Base-by-base conservation (phyloP, 768 basidiomycete species). In the Leucosporidium yakuticum region DNA sequence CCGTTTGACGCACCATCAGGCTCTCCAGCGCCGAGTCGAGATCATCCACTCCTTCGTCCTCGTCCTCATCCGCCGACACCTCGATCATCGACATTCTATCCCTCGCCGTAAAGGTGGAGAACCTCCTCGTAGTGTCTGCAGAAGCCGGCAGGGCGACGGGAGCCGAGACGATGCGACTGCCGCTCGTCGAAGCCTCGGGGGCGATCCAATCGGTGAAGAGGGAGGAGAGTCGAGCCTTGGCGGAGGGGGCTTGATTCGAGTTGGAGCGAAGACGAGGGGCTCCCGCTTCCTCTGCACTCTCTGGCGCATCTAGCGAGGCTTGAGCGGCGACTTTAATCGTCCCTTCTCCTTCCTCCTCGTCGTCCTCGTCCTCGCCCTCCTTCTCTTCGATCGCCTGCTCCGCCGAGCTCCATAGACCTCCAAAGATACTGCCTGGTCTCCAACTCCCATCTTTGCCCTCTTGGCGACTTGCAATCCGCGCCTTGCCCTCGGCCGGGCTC, bases 361-460 rank as follows among this genome's bases (percentile, higher is more conserved):
- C 78, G 8, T 86, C 81, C 36, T 65, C 63, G 1, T 55, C 65
- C 9, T 90, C 62, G 89, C 86, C 65, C 82, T 86, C 78, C 83
- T 86, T 71, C 84, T 81, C 66, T 53, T 58, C 56, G n/a, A 6
- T 4, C 84, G 31, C 83, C 44, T 82, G 82, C 29, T 50, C 15
- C 19, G 69, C 68, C 4, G 63, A 27, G 25, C 65, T 3, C 82
- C 74, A 49, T 78, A 80, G 0, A 84, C 84, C 11, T 85, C 83
- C 69, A 83, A 87, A 25, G 85, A 84, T 23, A 88, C 84, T 65
- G 85, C 85, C 77, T 85, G 91, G 90, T 87, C 91, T 75, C 87
- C 86, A 62, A 88, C 88, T 44, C 2, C 39, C 39, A 15, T 44
- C 39, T 15, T 44, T 44, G 39, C 39, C 14, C 8, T 44, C 39